Percentiles rank a stretch among this genome's conserved stretches.
phyloP scores from a whole-genome alignment of 164 flowering plant genomes.

The Cinnamomum micranthum region DNA sequence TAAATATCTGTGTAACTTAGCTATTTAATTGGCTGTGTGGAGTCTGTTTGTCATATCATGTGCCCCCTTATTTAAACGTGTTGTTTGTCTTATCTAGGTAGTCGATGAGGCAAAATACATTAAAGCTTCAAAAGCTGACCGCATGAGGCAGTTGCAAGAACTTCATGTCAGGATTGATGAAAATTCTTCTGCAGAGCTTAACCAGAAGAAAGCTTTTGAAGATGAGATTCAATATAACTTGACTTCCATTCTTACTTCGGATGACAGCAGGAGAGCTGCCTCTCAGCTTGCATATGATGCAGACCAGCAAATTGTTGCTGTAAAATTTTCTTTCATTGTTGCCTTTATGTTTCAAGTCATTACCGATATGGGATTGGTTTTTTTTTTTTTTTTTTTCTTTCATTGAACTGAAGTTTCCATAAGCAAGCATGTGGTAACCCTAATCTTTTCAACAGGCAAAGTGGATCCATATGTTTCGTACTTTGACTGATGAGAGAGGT shows the following conservation, averaged over 20 bases:
- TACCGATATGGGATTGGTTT: neutral
- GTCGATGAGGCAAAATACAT: conserved; percentile 76
- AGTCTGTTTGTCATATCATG: neutral
- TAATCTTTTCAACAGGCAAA: conserved; percentile 55
- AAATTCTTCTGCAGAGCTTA: conserved; percentile 37
- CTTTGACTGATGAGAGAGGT: conserved; percentile 96
- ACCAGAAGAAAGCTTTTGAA: conserved; percentile 60
- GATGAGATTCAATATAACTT: conserved; percentile 69
- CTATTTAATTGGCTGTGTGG: neutral
- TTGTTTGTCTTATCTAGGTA: conserved; percentile 34
- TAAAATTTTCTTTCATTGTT: conserved; percentile 23
- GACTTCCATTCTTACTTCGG: conserved; percentile 54
- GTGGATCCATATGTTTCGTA: conserved; percentile 88
- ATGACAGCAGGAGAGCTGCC: conserved; percentile 73
- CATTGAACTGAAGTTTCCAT: conserved; percentile 1
- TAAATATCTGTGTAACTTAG: neutral
- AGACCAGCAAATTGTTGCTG: conserved; percentile 84
- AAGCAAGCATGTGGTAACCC: neutral
- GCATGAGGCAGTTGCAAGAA: conserved; percentile 58
- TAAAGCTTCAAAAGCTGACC: conserved; percentile 49
- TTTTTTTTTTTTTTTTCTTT: neutral
- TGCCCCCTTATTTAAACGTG: neutral
- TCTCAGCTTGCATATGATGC: conserved; percentile 81
- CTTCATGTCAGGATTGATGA: conserved; percentile 61
- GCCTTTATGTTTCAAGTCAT: neutral